phyloP scores from a whole-genome alignment of 2,329 filamentous ascomycete species.

The Bipolaris zeicola region DNA sequence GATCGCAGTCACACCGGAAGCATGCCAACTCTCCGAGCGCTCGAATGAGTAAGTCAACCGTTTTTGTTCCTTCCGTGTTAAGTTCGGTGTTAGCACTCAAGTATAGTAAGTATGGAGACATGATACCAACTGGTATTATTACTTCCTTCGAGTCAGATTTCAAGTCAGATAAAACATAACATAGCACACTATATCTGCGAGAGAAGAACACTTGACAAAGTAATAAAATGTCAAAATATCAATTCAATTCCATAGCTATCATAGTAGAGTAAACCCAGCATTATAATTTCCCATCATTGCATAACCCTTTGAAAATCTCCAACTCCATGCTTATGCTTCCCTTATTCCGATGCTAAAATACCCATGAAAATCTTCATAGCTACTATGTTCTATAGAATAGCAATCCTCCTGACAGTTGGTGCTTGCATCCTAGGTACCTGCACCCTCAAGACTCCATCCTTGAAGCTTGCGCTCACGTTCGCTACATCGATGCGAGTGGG shows the following conservation, averaged over 20 bases:
- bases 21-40: no score
- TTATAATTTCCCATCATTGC: background rate
- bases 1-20: no score
- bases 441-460: conserved; percentile 69
- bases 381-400: conserved; percentile 29
- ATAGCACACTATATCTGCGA: no score
- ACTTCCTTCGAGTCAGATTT: no score
- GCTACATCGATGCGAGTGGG: conserved; percentile 67
- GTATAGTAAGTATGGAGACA: no score
- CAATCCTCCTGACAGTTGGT: conserved; percentile 33
- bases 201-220: no score
- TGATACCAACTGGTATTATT: no score
- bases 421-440: conserved; percentile 65
- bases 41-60: no score
- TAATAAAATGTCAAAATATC: no score
- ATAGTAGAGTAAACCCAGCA: background rate
- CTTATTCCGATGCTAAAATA: background rate
- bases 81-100: no score
- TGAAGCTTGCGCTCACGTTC: conserved; percentile 64
- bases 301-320: background rate
- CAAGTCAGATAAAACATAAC: no score
- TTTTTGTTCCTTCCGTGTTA: no score
- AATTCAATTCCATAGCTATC: background rate
- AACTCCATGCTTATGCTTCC: background rate
- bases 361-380: background rate